Percentiles rank a stretch among this genome's conserved stretches.
Evolutionary conservation across 1,284 basidiomycete genomes (phyloP).

Genomic region (Peniophora sp.): DNA sequence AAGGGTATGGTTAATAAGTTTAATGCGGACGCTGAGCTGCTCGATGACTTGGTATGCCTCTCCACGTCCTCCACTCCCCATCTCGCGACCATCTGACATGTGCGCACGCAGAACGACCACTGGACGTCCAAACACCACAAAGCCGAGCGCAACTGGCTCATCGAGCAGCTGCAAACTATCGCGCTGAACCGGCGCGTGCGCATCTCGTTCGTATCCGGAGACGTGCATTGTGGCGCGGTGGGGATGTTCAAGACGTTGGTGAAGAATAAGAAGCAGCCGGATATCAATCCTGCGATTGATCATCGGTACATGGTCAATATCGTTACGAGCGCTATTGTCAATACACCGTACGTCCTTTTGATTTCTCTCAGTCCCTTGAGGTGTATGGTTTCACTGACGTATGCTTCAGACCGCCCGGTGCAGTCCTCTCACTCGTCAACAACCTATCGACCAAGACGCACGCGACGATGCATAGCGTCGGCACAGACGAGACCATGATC

Average conservation of each 20-base stretch:
- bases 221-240: conserved; percentile 86
- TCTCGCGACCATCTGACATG: background rate
- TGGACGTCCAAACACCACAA: conserved; percentile 84
- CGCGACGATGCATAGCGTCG: conserved; percentile 65
- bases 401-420: conserved; percentile 56
- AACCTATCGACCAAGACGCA: conserved; percentile 79
- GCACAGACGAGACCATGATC: conserved; percentile 84
- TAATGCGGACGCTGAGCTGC: conserved; percentile 82
- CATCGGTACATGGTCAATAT: conserved; percentile 85
- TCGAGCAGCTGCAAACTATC: conserved; percentile 70
- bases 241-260: conserved; percentile 66
- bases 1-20: conserved; percentile 87
- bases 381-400: conserved; percentile 5
- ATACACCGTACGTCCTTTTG: conserved; percentile 56
- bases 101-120: conserved; percentile 68
- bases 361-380: conserved; percentile 1
- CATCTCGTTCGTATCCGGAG: conserved; percentile 82
- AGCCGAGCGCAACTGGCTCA: conserved; percentile 86
- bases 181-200: conserved; percentile 57
- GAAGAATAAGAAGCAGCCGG: conserved; percentile 38
- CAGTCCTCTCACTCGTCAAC: conserved; percentile 76
- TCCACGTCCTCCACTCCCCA: background rate
- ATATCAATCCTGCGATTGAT: conserved; percentile 50
- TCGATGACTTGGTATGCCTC: conserved; percentile 78
- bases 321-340: conserved; percentile 62